phyloP scores from a whole-genome alignment of 1,139 yeast genomes.

The Suhomyces wounanorum region DNA sequence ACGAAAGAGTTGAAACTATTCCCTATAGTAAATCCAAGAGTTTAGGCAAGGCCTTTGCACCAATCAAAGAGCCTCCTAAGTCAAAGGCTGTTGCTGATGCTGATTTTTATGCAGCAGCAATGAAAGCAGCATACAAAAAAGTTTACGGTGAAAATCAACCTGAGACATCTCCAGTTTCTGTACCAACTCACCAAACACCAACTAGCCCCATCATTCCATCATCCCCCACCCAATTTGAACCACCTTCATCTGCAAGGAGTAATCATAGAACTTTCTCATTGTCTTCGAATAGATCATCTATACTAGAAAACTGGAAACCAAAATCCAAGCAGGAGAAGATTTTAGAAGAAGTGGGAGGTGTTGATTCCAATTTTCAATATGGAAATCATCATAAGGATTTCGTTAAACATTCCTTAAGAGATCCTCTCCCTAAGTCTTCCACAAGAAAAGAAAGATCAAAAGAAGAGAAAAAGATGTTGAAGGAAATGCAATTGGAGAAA shows the following conservation, averaged over 20 bases:
- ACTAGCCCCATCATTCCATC: background rate
- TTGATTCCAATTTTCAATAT: conserved; percentile 34
- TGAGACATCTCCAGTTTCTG: background rate
- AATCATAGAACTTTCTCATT: conserved; percentile 11
- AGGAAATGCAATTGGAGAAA: conserved; percentile 19
- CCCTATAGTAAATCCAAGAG: conserved; percentile 17
- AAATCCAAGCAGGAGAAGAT: conserved; percentile 4
- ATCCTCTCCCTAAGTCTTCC: conserved; percentile 15
- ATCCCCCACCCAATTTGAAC: conserved; percentile 7
- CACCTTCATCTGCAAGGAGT: conserved; percentile 1
- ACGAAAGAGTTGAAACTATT: conserved; percentile 43
- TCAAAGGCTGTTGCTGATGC: conserved; percentile 12
- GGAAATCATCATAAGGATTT: conserved; percentile 44
- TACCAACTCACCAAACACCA: background rate
- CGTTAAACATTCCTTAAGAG: conserved; percentile 39
- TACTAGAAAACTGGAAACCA: conserved; percentile 4
- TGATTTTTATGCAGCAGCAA: conserved; percentile 38
- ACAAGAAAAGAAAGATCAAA: conserved; percentile 36
- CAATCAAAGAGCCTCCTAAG: conserved; percentile 8
- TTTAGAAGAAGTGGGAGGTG: conserved; percentile 24
- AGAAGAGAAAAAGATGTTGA: conserved; percentile 31
- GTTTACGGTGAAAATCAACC: conserved; percentile 35
- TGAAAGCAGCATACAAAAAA: conserved; percentile 43
- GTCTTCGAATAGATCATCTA: conserved; percentile 8
- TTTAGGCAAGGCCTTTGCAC: conserved; percentile 8